A percentile compares a stretch with the other conserved stretches of the same genome.
phyloP scores from a whole-genome alignment of 2,329 filamentous ascomycete species.

The Gaeumannomyces sp. region DNA sequence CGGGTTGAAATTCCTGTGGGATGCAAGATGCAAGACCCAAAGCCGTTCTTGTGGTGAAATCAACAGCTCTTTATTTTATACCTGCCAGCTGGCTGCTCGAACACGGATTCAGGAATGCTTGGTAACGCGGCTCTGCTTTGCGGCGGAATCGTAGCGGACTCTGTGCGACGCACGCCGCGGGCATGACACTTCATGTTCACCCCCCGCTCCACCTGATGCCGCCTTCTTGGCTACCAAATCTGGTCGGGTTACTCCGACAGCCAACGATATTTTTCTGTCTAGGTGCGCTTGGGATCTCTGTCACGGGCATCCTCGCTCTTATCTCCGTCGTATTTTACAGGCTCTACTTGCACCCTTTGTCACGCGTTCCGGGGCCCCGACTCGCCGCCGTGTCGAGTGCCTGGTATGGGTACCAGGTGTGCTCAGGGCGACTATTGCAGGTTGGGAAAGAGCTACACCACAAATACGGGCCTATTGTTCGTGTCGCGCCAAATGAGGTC shows the following conservation, averaged over 20 bases:
- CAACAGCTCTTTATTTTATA: not conserved
- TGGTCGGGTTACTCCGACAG: not conserved
- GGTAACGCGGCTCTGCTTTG: too few species aligned
- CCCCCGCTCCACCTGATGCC: not conserved
- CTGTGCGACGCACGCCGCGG: not conserved
- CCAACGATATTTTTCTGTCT: not conserved
- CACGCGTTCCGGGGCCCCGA: slow-evolving; percentile 39
- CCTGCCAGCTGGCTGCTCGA: too few species aligned
- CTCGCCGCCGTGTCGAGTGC: slow-evolving; percentile 39
- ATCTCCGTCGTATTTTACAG: slow-evolving; percentile 26
- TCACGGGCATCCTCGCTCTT: slow-evolving; percentile 1
- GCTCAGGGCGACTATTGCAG: slow-evolving; percentile 34
- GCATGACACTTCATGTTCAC: not conserved
- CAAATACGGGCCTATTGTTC: slow-evolving; percentile 43
- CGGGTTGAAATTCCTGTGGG: too few species aligned
- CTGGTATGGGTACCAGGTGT: slow-evolving; percentile 42
- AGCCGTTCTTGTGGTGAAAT: not conserved
- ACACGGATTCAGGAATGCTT: too few species aligned
- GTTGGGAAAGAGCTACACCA: slow-evolving; percentile 39
- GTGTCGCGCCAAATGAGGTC: slow-evolving; percentile 47
- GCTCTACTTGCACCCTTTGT: slow-evolving; percentile 36
- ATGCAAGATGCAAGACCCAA: too few species aligned
- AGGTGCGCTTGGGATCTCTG: not conserved
- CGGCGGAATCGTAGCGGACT: too few species aligned
- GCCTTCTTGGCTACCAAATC: not conserved